phyloP scores from a whole-genome alignment of 352 stramenopile genomes.

The Phytopythium cucurbitacearum region DNA sequence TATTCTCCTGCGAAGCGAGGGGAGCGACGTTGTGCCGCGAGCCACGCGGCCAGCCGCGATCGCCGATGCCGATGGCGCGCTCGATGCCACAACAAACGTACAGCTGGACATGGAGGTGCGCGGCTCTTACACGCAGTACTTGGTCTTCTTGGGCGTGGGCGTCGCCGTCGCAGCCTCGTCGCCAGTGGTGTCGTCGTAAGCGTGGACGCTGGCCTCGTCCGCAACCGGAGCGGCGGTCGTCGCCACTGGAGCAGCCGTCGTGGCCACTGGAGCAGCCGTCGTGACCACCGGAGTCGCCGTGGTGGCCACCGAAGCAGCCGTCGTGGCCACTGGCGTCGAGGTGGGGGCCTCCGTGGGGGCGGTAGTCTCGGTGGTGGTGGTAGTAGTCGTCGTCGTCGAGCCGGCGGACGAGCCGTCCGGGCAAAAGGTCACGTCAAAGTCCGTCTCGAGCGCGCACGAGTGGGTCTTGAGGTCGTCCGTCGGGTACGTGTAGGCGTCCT shows the following conservation, averaged over 20 bases:
- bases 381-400: conserved; percentile 4
- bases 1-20: no score
- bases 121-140: conserved; percentile 24
- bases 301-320: conserved; percentile 14
- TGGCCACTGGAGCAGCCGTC: conserved; percentile 13
- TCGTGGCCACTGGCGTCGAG: conserved; percentile 4
- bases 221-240: conserved; percentile 10
- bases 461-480: conserved; percentile 75
- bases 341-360: conserved; percentile 8
- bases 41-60: no score
- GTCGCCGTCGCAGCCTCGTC: conserved; percentile 13
- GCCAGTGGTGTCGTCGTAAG: conserved; percentile 6
- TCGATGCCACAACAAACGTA: no score
- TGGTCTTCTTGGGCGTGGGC: conserved; percentile 17
- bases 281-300: conserved; percentile 13
- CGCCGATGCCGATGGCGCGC: no score
- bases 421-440: conserved; percentile 72
- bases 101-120: no score
- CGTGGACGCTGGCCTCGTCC: conserved; percentile 6
- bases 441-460: conserved; percentile 47
- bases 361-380: not conserved
- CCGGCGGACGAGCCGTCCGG: conserved; percentile 22
- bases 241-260: conserved; percentile 13
- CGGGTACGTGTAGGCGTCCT: conserved; percentile 66
- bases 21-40: no score